Base-by-base conservation (phyloP, 2,329 filamentous ascomycete species). In the Magnaporthiopsis incrustans region DNA sequence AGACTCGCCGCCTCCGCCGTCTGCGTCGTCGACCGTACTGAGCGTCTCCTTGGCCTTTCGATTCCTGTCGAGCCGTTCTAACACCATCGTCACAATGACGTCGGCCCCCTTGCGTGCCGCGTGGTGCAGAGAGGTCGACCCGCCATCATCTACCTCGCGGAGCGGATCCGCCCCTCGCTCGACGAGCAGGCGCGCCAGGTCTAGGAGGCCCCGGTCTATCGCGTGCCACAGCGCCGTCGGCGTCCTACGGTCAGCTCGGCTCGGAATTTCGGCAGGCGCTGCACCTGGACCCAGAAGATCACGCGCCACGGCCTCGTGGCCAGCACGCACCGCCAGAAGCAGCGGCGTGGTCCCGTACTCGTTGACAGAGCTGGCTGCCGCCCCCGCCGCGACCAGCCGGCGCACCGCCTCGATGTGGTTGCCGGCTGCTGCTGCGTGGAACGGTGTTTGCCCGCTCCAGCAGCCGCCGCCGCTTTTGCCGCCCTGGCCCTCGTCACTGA, bases 61-160 rank as follows among this genome's bases (percentile, higher is more conserved):
- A 10, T 18, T 33, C 30, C 27, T 33, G 11, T 12, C 58, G 30
- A 59, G 22, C 33, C 60, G 60, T 27, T 62, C 60, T 8, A 62
- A 44, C n/a, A 56, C 44, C n/a, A 62, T 64, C 35, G 68, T 66
- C 8, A 71, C 65, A 38, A 70, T 68, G 3, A 66, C 68, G 27
- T 71, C 68, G 14, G 70, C 66, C n/a, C 71, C 73, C 30, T 69
- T 64, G 32, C 68, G 65, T 22, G 70, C 70, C 15, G 73, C 73
- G 26, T 70, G 66, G 60, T 73, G 73, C 7, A 75, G 57, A 4
- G 73, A 70, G n/a, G 71, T 75, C 64, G 66, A 66, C 33, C 69
- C 65, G 58, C 70, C 67, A 57, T 64, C 64, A 27, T 65, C 64
- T 44, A 70, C 57, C 3, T 68, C 58, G 2, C 66, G 67, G 18